These are phyloP conservation scores for Xylaria cubensis DNA, from an alignment of 495 filamentous ascomycete species.

Conservation along the genomic window DNA sequence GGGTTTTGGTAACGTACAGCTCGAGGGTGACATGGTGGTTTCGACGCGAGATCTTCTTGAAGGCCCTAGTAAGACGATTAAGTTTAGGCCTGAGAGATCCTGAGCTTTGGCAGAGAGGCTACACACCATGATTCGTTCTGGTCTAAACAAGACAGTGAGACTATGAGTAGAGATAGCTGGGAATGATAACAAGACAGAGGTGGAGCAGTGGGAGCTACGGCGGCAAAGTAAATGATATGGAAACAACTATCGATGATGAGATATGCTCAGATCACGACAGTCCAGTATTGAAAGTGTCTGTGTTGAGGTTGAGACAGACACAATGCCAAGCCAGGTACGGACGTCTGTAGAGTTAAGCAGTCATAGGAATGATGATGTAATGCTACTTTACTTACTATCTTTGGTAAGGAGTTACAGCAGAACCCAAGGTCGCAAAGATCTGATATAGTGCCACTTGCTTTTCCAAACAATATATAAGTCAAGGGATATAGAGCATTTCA, in stretches of 20 bases:
- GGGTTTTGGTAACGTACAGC: conserved; percentile 66
- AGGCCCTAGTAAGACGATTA: conserved; percentile 39
- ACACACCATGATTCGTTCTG: conserved; percentile 24
- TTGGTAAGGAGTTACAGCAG: not conserved
- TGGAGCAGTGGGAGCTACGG: not conserved
- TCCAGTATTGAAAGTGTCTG: not conserved
- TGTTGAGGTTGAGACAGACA: not conserved
- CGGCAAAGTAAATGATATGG: not conserved
- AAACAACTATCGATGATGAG: not conserved
- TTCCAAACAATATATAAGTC: not conserved
- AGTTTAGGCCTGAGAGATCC: not conserved
- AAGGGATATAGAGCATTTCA: no score
- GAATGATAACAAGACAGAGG: not conserved
- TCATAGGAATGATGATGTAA: not conserved
- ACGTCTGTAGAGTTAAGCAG: no score
- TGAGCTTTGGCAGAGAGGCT: not conserved
- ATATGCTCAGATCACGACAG: not conserved
- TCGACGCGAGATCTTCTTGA: conserved; percentile 72
- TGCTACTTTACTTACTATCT: not conserved
- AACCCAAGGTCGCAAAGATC: not conserved
- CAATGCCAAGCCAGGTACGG: no score
- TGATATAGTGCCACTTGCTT: not conserved
- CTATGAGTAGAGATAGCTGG: not conserved
- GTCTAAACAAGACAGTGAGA: not conserved
- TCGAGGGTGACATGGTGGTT: conserved; percentile 87